Percentiles rank a stretch among this genome's conserved stretches.
Evolutionary conservation across 1,284 basidiomycete species (phyloP).

Genomic region (Cutaneotrichosporon sp.): DNA sequence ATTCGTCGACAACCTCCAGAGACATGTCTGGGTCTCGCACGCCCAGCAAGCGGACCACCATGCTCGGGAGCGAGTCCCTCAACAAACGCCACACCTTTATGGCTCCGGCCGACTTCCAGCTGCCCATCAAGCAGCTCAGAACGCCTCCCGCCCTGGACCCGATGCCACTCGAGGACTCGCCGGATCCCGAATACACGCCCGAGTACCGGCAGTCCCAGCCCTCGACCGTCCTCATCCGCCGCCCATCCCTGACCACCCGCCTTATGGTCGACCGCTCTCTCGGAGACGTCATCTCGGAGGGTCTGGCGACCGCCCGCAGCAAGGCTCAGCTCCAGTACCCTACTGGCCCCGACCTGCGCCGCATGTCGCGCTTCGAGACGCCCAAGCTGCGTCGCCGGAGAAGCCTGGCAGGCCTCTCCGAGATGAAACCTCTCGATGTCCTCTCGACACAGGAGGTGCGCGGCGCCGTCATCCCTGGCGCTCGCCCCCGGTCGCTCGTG

Average conservation of each 20-base stretch:
- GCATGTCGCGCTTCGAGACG: constrained; percentile 31
- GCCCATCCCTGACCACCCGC: constrained; percentile 68
- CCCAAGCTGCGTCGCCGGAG: constrained; percentile 41
- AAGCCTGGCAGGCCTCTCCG: constrained; percentile 32
- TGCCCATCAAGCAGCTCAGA: background rate
- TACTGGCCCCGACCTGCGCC: constrained; percentile 30
- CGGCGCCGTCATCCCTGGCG: constrained; percentile 9
- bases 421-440: constrained; percentile 18
- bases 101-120: background rate
- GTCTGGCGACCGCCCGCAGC: constrained; percentile 48
- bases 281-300: constrained; percentile 53
- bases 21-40: background rate
- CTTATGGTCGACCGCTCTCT: constrained; percentile 55
- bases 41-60: background rate
- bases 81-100: constrained; percentile 3
- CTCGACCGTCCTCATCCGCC: constrained; percentile 63
- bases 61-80: background rate
- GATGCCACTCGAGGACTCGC: background rate
- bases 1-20: constrained; percentile 11
- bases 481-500: constrained; percentile 2
- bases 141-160: background rate
- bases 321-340: constrained; percentile 40
- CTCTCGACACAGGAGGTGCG: constrained; percentile 14
- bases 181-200: constrained; percentile 11
- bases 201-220: constrained; percentile 27